phyloP scores from a whole-genome alignment of 1,139 yeast species.

The Candida sp. region DNA sequence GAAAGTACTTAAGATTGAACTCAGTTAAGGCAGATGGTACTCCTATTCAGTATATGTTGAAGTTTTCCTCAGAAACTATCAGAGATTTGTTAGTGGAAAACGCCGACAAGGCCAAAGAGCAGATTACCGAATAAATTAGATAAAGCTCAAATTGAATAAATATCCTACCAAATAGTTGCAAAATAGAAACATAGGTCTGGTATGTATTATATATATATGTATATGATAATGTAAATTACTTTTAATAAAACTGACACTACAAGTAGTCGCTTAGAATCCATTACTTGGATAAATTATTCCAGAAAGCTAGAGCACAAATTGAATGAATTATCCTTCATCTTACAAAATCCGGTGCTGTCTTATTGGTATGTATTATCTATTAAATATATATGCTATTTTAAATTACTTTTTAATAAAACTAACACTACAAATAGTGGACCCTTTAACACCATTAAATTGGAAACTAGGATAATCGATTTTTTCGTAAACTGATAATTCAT shows the following conservation, averaged over 20 bases:
- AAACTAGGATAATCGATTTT: slow-evolving; percentile 73
- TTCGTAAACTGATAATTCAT: slow-evolving; percentile 52
- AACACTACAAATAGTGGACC: slow-evolving; percentile 83
- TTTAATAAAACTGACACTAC: slow-evolving; percentile 75
- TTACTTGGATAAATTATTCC: too few relatives aligned
- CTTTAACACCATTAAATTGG: slow-evolving; percentile 85
- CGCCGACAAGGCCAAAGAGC: slow-evolving; percentile 36
- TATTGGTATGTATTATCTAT: neutral
- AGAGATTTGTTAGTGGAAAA: slow-evolving; percentile 57
- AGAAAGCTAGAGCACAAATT: too few relatives aligned
- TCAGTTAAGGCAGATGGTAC: slow-evolving; percentile 46
- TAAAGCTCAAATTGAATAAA: neutral
- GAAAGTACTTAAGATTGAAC: slow-evolving; percentile 74
- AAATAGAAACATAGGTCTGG: neutral
- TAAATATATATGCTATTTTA: neutral
- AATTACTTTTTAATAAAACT: slow-evolving; percentile 53
- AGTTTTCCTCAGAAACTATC: slow-evolving; percentile 60
- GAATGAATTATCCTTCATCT: too few relatives aligned
- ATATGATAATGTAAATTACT: slow-evolving; percentile 5
- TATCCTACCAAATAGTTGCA: neutral
- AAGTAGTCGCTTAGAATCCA: slow-evolving; percentile 66
- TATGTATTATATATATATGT: neutral
- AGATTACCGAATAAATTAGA: slow-evolving; percentile 4
- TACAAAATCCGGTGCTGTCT: neutral
- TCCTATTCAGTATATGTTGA: slow-evolving; percentile 82